Conservation (phyloP, 768 basidiomycete species). For the Rhizopogon salebrosus region DNA sequence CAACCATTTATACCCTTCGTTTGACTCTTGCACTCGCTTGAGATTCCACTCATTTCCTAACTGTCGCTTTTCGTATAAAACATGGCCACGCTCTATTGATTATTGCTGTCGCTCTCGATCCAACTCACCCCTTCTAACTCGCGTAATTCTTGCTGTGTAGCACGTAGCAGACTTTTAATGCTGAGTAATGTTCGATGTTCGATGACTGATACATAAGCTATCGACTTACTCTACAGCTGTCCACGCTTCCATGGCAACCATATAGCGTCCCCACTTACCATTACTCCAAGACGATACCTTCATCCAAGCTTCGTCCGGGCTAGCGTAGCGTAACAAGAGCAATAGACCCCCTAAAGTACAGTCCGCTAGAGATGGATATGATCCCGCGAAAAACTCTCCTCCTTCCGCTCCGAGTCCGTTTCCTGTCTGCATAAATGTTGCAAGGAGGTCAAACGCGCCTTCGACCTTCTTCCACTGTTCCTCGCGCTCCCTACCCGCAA, state of each 20-base stretch:
- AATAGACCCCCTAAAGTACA: constrained; percentile 22
- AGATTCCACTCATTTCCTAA: not conserved
- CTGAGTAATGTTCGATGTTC: not conserved
- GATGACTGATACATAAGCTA: not conserved
- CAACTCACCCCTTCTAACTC: not conserved
- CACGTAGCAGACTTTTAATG: not conserved
- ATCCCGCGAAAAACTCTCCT: constrained; percentile 16
- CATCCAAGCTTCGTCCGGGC: constrained; percentile 23
- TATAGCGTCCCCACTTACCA: constrained; percentile 22
- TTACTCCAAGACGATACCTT: constrained; percentile 21
- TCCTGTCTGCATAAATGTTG: constrained; percentile 1
- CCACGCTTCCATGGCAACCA: constrained; percentile 16
- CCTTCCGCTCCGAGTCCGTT: constrained; percentile 3
- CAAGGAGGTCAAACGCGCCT: constrained; percentile 9
- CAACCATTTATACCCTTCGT: not conserved
- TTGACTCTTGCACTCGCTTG: not conserved
- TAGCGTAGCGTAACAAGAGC: constrained; percentile 17
- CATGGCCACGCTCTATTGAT: not conserved
- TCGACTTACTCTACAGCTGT: constrained; percentile 2
- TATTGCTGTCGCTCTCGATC: too few species aligned
- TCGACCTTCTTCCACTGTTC: constrained; percentile 18
- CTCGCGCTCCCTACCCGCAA: constrained; percentile 18
- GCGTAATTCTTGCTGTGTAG: not conserved
- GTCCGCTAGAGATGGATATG: constrained; percentile 19
- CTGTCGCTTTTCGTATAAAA: not conserved